Evolutionary conservation across 2,329 filamentous ascomycete genomes (phyloP), one percentile per base, ranked within the genome.

Genomic region (Botryosphaeria dothidea): DNA sequence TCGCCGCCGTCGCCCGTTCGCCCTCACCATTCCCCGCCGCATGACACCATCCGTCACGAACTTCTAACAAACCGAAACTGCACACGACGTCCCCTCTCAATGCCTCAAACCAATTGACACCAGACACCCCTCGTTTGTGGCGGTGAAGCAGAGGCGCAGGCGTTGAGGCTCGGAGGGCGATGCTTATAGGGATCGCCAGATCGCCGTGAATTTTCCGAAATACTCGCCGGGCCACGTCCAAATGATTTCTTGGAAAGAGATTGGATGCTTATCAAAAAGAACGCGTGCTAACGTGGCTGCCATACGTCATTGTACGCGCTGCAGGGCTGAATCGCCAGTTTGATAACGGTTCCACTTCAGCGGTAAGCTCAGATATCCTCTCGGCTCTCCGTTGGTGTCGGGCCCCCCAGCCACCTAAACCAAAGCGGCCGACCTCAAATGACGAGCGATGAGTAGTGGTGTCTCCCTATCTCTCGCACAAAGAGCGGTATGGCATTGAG

Each of bases 101-200:
- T 23, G 11, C 25, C 21, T 9, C 2, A 36, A 17, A 43, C 19
- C 3, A 11, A 1, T 15, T 34, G 27, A 6, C 49, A 21, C 8
- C 38, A 8, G 11, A 4, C 8, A 11, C 49, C 13, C 19, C 2
- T 29, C 19, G 4, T 17, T 2, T 17, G 56, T 34, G 56, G 56
- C 56, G 38, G 38, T 46, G 56, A 60, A 7, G 5, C 19, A 27
- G 36, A 34, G 56, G n/a, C 27, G 27, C 56, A 46, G 25, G 9
- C 17, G 56, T 17, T 46, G 56, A 60, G 56, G 56, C 56, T 60
- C 56, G 17, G 27, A 9, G 11, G n/a, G 6, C 9, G 3, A 23
- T 41, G 56, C 56, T 45, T 60, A 60, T 60, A 34, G 56, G n/a
- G 56, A 60, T 60, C 56, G 56, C 56, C 56, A 19, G 56, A 60